Base-by-base conservation (phyloP, 306 rosid species). In the Psophocarpus tetragonolobus region DNA sequence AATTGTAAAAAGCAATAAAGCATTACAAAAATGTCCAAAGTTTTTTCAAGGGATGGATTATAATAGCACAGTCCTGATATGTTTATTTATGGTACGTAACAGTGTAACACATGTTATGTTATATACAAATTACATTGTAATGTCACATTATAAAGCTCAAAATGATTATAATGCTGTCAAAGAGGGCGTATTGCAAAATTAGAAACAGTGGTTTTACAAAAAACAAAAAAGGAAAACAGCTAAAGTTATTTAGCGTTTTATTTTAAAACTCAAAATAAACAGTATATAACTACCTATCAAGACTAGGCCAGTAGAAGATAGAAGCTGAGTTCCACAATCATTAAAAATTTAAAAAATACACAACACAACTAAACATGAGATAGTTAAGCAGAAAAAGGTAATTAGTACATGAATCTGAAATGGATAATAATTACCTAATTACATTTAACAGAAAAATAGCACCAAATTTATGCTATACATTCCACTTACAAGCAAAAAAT, bases 241-340 rank as follows among this genome's bases (percentile, higher is more conserved):
- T 77, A 29, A 35, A 64, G 76, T 62, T 29, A 29, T 71, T 72
- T 21, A 53, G 45, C 53, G 39, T 75, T 78, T 60, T 45, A 56
- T 53, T 77, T 53, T 54, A 30, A 69, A 24, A 83, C 36, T 56
- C 60, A 64, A 4, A 64, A 67, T 47, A 57, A 26, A 8, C 15
- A 30, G 32, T 27, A n/a, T n/a, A n/a, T n/a, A n/a, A n/a, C n/a
- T n/a, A 42, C 63, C 14, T 39, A 47, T 18, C 60, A 71, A 75
- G 73, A 75, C 35, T 39, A 70, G 36, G 67, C 33, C 57, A 70
- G n/a, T 72, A 64, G 32, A 79, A 78, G 76, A 64, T 45, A 70
- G 51, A 48, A 70, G 14, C 15, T 45, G 57, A 65, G 17, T 35
- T 71, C 30, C 38, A 75, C 4, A 79, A 38, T 56, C 24, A 18